Evolutionary conservation across 1,284 basidiomycete genomes (phyloP).

Genomic region (Moniliophthora roreri): DNA sequence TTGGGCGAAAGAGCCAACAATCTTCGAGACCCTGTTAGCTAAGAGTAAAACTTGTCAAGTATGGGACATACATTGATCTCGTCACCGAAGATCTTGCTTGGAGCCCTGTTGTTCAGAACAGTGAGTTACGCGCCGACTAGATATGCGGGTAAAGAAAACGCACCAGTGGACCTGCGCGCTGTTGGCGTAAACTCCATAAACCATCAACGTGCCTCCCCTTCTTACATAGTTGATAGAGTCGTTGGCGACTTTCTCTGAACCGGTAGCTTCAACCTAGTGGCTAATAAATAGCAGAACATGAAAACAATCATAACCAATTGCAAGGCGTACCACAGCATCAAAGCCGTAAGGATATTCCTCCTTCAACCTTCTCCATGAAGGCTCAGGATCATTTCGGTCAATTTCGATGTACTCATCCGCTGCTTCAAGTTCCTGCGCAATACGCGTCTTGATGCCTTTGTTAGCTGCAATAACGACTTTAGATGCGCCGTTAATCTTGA

Average conservation of each 20-base stretch:
- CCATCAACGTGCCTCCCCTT: constrained; percentile 72
- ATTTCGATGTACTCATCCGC: constrained; percentile 85
- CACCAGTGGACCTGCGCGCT: constrained; percentile 75
- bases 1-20: constrained; percentile 86
- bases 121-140: neutral
- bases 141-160: constrained; percentile 53
- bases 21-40: too few relatives aligned
- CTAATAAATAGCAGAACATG: neutral
- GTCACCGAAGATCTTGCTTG: constrained; percentile 72
- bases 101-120: constrained; percentile 14
- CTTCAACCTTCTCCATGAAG: constrained; percentile 79
- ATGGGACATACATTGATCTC: constrained; percentile 70
- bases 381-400: constrained; percentile 71
- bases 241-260: constrained; percentile 78
- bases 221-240: constrained; percentile 84
- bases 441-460: constrained; percentile 83
- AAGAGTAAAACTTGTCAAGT: too few relatives aligned
- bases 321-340: constrained; percentile 68
- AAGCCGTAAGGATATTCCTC: constrained; percentile 82
- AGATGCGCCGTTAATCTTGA: constrained; percentile 81
- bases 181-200: constrained; percentile 77
- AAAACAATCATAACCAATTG: neutral
- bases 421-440: constrained; percentile 74
- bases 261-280: constrained; percentile 74
- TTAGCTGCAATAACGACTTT: constrained; percentile 80